Conservation (phyloP, 1,139 yeast species). For the Debaryomyces coudertii region DNA sequence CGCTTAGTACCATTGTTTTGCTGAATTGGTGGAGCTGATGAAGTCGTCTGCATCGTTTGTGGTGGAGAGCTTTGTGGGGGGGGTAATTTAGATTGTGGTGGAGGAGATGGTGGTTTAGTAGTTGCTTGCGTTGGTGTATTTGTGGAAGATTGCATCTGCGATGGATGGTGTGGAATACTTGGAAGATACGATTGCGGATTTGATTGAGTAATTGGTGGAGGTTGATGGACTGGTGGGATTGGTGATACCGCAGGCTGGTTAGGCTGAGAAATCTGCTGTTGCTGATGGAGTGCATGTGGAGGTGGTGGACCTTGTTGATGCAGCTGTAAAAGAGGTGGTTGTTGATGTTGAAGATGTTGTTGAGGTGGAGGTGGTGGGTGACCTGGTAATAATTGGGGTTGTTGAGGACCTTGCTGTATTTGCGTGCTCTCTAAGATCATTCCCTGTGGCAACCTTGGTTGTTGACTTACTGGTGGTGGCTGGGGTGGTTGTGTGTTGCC, state of each 20-base stretch:
- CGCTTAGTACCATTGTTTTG: conserved; percentile 27
- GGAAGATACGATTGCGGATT: conserved; percentile 12
- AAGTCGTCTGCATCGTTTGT: conserved; percentile 11
- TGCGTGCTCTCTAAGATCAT: conserved; percentile 58
- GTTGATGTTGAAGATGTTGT: conserved; percentile 21
- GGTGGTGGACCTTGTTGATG: conserved; percentile 19
- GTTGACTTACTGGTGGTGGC: conserved; percentile 67
- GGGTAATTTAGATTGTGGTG: conserved; percentile 13
- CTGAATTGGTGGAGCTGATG: conserved; percentile 8
- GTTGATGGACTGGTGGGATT: conserved; percentile 16
- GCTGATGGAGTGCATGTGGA: conserved; percentile 23
- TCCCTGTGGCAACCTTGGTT: conserved; percentile 58
- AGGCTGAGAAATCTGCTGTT: conserved; percentile 16
- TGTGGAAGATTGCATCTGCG: conserved; percentile 11
- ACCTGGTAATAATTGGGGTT: conserved; percentile 19
- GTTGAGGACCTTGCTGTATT: conserved; percentile 29
- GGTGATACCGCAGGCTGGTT: conserved; percentile 16
- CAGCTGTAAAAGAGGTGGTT: conserved; percentile 17
- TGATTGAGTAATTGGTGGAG: conserved; percentile 2
- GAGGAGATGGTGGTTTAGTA: conserved; percentile 16
- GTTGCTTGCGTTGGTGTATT: conserved; percentile 12
- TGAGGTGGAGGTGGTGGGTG: conserved; percentile 30
- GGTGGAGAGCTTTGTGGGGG: conserved; percentile 11
- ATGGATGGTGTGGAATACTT: conserved; percentile 15
- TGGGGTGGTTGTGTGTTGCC: conserved; percentile 70